These are phyloP conservation scores for Porogramme epimiltina DNA, from an alignment of 1,284 basidiomycete genomes.

Conservation along the genomic window DNA sequence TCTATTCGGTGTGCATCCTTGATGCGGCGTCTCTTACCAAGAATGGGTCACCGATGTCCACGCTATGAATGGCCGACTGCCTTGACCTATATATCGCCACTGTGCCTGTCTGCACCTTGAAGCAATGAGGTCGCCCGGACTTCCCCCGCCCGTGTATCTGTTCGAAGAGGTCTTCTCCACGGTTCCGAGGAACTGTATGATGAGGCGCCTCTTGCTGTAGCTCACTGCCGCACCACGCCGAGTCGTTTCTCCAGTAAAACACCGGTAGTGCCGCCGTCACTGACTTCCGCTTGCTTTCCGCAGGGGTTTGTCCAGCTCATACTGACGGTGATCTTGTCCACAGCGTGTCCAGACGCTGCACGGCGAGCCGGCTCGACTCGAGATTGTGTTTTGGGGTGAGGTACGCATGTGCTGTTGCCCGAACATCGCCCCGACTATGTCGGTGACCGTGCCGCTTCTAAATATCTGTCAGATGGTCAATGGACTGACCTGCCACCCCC, in stretches of 20 bases:
- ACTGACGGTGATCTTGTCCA: background rate
- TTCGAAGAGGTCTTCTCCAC: conserved; percentile 2
- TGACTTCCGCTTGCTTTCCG: background rate
- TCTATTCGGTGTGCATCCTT: too few species aligned
- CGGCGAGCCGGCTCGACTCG: background rate
- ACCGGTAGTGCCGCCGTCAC: conserved; percentile 8
- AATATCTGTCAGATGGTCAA: conserved; percentile 4
- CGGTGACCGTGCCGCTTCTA: conserved; percentile 13
- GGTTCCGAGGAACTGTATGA: conserved; percentile 10
- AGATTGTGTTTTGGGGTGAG: conserved; percentile 16
- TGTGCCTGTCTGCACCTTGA: too few species aligned
- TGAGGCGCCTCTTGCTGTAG: conserved; percentile 5
- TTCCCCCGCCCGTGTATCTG: conserved; percentile 9
- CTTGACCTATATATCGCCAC: too few species aligned
- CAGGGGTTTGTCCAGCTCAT: background rate
- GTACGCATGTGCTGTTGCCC: background rate
- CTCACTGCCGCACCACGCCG: conserved; percentile 1
- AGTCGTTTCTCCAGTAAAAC: conserved; percentile 16
- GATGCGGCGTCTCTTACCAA: too few species aligned
- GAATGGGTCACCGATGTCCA: conserved; percentile 1
- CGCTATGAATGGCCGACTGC: background rate
- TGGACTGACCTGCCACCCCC: conserved; percentile 2
- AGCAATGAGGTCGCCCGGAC: conserved; percentile 2
- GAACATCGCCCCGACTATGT: background rate
- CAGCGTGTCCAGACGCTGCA: too few species aligned